Evolutionary conservation across 225 moss, liverwort and hornwort species (phyloP), one percentile per base, ranked within the genome.

Genomic region (Sphagnum tenellum): DNA sequence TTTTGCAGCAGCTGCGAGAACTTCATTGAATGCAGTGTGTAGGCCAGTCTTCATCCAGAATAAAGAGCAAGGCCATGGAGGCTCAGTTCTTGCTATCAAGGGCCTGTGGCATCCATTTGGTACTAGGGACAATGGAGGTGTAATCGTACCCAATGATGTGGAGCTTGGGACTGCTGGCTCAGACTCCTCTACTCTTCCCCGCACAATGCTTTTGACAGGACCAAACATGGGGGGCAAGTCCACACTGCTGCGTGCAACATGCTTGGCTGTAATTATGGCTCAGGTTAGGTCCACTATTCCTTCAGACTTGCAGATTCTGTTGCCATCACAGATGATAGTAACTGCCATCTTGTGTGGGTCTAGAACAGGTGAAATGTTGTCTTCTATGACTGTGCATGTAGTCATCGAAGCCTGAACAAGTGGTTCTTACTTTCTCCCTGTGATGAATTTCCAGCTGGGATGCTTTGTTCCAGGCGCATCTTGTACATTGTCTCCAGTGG

Each of bases 161-260:
- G 90, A 89, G 67, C 89, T 94, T 67, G 94, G 90, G 66, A 77
- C 74, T 53, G 47, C 59, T 64, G 58, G 64, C 45, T 44, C 7
- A 57, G 74, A 71, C 55, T 66, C 68, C 53, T 63, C 63, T 63
- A 12, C 46, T 66, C 73, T 72, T 62, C 86, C 94, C 59, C 72
- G 77, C 55, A 80, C 90, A 64, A 75, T 94, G 82, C 89, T 94
- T 8, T 81, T 94, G 57, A 94, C 94, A 49, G 94, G 94, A 56
- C 90, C 94, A 9, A 94, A 94, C 64, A 94, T 94, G 94, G 94
- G 94, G 47, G 94, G 94, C 59, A 94, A 94, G 76, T 94, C 94
- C 9, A 94, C 94, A 55, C 85, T 94, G 58, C 73, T 94, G 76
- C 86, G 94, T 67, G 90, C 94, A 7, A 94, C 94, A 55, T 94